Conservation (phyloP, 148 eudicot species). For the Vaccinium macrocarpon region DNA sequence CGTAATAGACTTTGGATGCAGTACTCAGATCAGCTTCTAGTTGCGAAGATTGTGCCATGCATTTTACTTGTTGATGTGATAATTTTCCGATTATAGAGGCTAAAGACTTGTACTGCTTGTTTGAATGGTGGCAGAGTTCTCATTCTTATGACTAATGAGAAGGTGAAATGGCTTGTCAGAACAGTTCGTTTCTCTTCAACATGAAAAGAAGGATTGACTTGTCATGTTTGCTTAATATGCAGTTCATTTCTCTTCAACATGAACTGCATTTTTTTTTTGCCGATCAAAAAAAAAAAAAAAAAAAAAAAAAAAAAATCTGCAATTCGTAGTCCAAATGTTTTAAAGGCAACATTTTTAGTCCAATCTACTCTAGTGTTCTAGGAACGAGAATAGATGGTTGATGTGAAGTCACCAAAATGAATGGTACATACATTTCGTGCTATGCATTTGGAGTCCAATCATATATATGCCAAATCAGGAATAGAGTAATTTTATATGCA, state of each 20-base stretch:
- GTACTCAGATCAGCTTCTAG: not conserved
- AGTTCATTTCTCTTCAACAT: no score
- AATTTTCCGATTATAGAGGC: not conserved
- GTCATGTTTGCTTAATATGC: not conserved
- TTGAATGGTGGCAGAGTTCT: not conserved
- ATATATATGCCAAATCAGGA: not conserved
- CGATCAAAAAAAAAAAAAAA: no score
- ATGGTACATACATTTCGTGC: not conserved
- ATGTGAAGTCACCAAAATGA: not conserved
- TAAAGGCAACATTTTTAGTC: not conserved
- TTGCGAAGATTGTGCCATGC: not conserved
- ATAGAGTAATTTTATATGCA: not conserved
- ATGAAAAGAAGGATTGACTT: not conserved
- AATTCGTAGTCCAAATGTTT: not conserved
- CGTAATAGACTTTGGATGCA: not conserved
- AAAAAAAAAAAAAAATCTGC: no score
- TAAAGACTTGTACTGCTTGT: not conserved
- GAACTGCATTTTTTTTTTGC: no score
- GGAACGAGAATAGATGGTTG: not conserved
- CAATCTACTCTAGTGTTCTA: not conserved
- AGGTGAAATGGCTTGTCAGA: conserved; percentile 1
- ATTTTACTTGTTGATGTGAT: not conserved
- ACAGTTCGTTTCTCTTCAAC: not conserved
- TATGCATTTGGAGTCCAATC: not conserved
- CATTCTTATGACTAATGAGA: not conserved